phyloP scores from a whole-genome alignment of 139 green algal genomes.

The Micractinium conductrix region DNA sequence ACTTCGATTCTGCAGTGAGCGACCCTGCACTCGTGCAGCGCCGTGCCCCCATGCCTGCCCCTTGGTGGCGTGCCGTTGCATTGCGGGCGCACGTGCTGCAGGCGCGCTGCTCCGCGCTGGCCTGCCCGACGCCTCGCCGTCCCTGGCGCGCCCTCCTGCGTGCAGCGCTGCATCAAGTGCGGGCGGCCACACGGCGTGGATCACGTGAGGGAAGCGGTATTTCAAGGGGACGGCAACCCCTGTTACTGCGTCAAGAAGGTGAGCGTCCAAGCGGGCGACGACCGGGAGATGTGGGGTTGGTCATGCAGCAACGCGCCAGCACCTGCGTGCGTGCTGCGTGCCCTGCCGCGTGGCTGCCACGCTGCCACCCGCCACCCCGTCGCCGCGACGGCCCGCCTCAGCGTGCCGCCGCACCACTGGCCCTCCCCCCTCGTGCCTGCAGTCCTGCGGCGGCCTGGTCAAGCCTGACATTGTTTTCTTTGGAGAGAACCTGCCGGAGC shows the following conservation, averaged over 20 bases:
- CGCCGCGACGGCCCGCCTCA: too few relatives aligned
- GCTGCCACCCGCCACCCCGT: neutral
- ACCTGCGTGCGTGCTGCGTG: neutral
- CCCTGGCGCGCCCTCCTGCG: too few relatives aligned
- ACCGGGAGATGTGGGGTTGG: neutral
- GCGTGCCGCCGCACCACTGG: too few relatives aligned
- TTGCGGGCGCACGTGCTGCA: too few relatives aligned
- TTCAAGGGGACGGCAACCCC: slow-evolving; percentile 25
- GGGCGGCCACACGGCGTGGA: slow-evolving; percentile 42
- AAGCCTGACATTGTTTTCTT: slow-evolving; percentile 95
- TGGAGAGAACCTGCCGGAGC: slow-evolving; percentile 78
- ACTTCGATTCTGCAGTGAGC: slow-evolving; percentile 89
- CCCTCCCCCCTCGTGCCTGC: too few relatives aligned
- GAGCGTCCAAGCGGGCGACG: neutral
- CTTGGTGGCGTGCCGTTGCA: too few relatives aligned
- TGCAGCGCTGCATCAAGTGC: slow-evolving; percentile 68
- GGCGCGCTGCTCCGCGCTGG: too few relatives aligned
- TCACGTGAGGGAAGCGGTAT: slow-evolving; percentile 57
- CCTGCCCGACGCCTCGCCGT: too few relatives aligned
- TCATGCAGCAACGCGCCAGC: neutral
- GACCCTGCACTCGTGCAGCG: too few relatives aligned
- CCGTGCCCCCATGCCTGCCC: too few relatives aligned
- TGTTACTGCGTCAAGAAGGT: slow-evolving; percentile 43
- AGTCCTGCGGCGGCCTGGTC: slow-evolving; percentile 69
- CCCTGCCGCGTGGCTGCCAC: neutral